These are phyloP conservation scores for Sphenostylis stenocarpa DNA, from an alignment of 306 rosid genomes.

Conservation along the genomic window DNA sequence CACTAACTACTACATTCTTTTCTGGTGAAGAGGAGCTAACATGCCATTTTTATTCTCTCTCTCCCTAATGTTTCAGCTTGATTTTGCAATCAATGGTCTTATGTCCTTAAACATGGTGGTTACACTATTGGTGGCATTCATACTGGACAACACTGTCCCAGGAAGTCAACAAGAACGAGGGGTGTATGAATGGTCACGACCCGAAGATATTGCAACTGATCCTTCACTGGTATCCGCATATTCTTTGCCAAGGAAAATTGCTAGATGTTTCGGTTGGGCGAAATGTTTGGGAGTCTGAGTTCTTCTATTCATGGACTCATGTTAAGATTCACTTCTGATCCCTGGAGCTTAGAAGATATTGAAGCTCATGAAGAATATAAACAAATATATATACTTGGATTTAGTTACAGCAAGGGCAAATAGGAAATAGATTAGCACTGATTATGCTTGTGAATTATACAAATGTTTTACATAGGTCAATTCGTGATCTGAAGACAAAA, in stretches of 20 bases:
- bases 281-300: constrained; percentile 41
- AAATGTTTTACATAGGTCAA: not conserved
- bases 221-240: constrained; percentile 53
- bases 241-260: constrained; percentile 61
- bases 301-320: not conserved
- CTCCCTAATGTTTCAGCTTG: constrained; percentile 49
- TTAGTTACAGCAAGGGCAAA: not conserved
- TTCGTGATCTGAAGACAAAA: not conserved
- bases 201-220: constrained; percentile 56
- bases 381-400: not conserved
- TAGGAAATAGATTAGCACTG: constrained; percentile 28
- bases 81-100: constrained; percentile 67
- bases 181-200: constrained; percentile 59
- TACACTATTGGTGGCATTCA: constrained; percentile 61
- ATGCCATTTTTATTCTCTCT: not conserved
- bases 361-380: constrained; percentile 18
- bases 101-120: constrained; percentile 88
- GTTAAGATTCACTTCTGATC: constrained; percentile 13
- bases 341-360: not conserved
- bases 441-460: constrained; percentile 22
- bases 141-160: constrained; percentile 74
- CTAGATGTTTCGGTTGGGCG: constrained; percentile 41
- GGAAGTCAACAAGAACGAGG: constrained; percentile 77
- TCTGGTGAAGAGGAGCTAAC: constrained; percentile 26
- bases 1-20: not conserved